Base-by-base conservation (phyloP, 768 basidiomycete species). In the Mycena maculata region DNA sequence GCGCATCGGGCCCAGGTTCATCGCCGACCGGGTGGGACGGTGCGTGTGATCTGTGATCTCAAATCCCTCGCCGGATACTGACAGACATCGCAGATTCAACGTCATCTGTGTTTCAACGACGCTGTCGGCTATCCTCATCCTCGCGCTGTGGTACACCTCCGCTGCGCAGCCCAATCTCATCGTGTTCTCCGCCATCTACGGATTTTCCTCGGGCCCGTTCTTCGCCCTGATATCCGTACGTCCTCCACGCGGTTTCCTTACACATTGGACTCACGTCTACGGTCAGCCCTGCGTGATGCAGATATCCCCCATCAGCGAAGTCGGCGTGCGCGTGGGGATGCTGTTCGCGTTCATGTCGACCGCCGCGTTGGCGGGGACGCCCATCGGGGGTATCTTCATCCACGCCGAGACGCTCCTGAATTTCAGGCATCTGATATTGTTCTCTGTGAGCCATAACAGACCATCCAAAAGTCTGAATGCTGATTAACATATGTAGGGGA, bases 261-360 rank as follows among this genome's bases (percentile, higher is more conserved):
- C 22, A n/a, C 30, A 28, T 23, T n/a, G 16, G 13, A 22, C 20
- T 7, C 23, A 6, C 11, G 9, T 20, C 8, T 20, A 48, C 27
- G 8, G 6, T 11, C 54, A 75, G 72, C 48, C 74, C 2, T 74
- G 73, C 58, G 64, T 73, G 3, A 70, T 65, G 20, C 60, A 67
- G 44, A 75, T 76, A 3, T 71, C 74, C 3, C 74, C 75, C 10
- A 64, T 73, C 20, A 65, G 71, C 13, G 72, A 75, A 44, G 69
- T 77, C 33, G 76, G 76, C 16, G 75, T 72, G 12, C 71, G 75
- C 12, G 67, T 75, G n/a, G 76, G 76, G 20, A 73, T 75, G 63
- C 25, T 63, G 15, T 75, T 72, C 60, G 65, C 64, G 16, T 71
- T 71, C 39, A 74, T 76, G 71, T 68, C 73, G 8, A 70, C 72